Evolutionary conservation across 1,284 basidiomycete species (phyloP), one percentile per base, ranked within the genome.

Genomic region (Athelia sp.): DNA sequence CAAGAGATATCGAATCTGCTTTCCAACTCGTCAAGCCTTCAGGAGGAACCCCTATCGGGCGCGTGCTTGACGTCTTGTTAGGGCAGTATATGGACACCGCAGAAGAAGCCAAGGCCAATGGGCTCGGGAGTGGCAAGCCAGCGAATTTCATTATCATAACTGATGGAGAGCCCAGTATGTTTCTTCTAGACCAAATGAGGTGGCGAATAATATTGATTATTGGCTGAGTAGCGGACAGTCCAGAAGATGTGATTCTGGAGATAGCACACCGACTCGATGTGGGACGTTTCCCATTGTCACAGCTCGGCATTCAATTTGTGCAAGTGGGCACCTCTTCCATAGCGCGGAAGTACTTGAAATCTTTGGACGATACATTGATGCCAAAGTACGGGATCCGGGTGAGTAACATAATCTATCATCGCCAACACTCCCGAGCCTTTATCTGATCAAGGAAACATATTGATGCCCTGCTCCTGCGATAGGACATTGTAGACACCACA

Each of bases 401-500:
- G 50, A 46, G 67, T 51, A 14, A 4, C 19, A 17, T n/a, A 13
- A 32, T 9, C 19, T 35, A 31, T 43, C 13, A n/a, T n/a, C n/a
- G n/a, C n/a, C n/a, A n/a, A n/a, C n/a, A n/a, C n/a, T n/a, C n/a
- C n/a, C n/a, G n/a, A n/a, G n/a, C n/a, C n/a, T n/a, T n/a, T n/a
- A n/a, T n/a, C n/a, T n/a, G n/a, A n/a, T n/a, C n/a, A n/a, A n/a
- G 22, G 29, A 13, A 2, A 34, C 24, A 29, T 3, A 36, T 43
- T 23, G 11, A 36, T 38, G 13, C 44, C 34, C 17, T 21, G 15
- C 31, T 26, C 13, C 32, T n/a, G 9, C 18, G 21, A n/a, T 50
- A 79, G 71, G 79, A 81, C 53, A 84, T 84, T 4, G 79, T 84
- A 2, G 82, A 85, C 56, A 82, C 79, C 2, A 79, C 79, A 0